Conservation (phyloP, 306 rosid species). For the Cucumis sativus region Cucumber_9930_V3 NC_026659.2:3269501-3270000, state of each 20-base stretch:
- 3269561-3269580: neutral
- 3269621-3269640: too few species aligned
- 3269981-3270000: conserved; percentile 4
- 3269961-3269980: conserved; percentile 87
- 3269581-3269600: neutral
- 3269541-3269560: neutral
- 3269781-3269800: neutral
- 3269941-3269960: conserved; percentile 96
- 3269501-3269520: neutral
- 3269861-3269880: neutral
- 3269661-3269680: neutral
- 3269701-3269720: neutral
- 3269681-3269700: neutral
- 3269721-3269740: neutral
- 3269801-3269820: neutral
- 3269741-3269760: neutral
- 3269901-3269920: conserved; percentile 92
- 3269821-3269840: neutral
- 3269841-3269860: neutral
- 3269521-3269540: neutral
- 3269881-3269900: conserved; percentile 37
- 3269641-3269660: too few species aligned
- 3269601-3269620: too few species aligned
- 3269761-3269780: neutral
- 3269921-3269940: conserved; percentile 60